Conservation (phyloP, 768 basidiomycete species). For the Psilocybe cubensis region DNA sequence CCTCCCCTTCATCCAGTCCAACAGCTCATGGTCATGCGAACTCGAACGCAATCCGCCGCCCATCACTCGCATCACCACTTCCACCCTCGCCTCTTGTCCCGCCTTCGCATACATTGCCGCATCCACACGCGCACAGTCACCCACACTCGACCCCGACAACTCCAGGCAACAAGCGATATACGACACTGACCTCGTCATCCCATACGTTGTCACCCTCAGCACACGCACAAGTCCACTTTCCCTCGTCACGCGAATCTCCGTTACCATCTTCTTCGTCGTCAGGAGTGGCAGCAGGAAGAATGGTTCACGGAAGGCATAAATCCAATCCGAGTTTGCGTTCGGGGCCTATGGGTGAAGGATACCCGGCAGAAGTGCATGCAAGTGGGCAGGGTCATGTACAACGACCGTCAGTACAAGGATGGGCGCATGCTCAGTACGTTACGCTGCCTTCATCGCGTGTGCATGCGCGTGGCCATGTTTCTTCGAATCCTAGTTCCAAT, state of each 20-base stretch:
- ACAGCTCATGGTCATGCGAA: background rate
- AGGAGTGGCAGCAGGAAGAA: background rate
- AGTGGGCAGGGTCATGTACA: background rate
- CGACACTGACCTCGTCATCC: background rate
- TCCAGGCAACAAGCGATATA: background rate
- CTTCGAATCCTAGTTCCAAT: no score
- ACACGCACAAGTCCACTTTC: background rate
- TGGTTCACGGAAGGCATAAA: background rate
- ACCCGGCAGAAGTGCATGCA: no score
- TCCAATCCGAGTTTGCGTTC: background rate
- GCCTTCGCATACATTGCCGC: no score
- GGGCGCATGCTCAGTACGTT: constrained; percentile 10
- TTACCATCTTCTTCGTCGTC: background rate
- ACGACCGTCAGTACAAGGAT: background rate
- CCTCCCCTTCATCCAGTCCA: background rate
- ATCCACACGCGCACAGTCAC: no score
- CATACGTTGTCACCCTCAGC: background rate
- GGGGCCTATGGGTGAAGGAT: background rate
- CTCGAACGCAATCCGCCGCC: background rate
- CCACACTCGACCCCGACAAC: background rate
- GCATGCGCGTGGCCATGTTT: no score
- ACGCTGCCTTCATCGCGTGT: background rate
- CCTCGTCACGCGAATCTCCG: background rate
- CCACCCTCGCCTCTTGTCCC: background rate
- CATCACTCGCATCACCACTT: background rate